Evolutionary conservation across 345 rosid genomes (phyloP).

Genomic region (Eucalyptus curtisii): DNA sequence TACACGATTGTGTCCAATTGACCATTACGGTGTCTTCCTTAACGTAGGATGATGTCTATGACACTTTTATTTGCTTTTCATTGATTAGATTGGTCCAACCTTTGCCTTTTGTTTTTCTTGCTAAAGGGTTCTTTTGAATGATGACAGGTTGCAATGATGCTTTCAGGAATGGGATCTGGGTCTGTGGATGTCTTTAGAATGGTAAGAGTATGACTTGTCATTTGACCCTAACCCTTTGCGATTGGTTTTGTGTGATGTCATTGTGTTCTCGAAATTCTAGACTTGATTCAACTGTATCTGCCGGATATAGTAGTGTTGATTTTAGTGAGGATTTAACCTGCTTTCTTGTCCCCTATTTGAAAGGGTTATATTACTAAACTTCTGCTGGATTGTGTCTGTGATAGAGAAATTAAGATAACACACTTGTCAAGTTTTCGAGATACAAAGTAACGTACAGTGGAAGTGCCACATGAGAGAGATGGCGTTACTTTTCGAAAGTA

Average conservation of each 20-base stretch:
- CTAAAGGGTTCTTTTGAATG: neutral
- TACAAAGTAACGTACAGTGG: neutral
- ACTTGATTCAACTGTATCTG: neutral
- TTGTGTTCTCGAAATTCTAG: neutral
- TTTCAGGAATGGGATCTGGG: constrained; percentile 89
- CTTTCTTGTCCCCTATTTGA: neutral
- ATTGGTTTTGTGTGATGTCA: neutral
- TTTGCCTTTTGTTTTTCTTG: neutral
- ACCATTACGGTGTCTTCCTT: neutral
- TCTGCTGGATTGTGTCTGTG: neutral
- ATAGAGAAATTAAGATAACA: neutral
- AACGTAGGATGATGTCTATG: neutral
- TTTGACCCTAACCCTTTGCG: neutral
- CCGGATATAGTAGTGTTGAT: neutral
- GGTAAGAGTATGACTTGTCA: constrained; percentile 28
- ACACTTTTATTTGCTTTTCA: neutral
- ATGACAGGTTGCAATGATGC: constrained; percentile 89
- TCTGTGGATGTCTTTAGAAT: constrained; percentile 70
- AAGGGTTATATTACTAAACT: neutral
- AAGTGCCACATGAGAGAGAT: neutral
- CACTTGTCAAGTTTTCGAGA: neutral
- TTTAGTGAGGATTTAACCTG: neutral
- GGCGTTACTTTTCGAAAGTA: neutral
- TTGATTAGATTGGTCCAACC: neutral
- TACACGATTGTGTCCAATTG: neutral